Percentiles rank a stretch among this genome's conserved stretches.
These are phyloP conservation scores for Gymnopilus junonius DNA, from an alignment of 768 basidiomycete genomes.

Conservation along the genomic window DNA sequence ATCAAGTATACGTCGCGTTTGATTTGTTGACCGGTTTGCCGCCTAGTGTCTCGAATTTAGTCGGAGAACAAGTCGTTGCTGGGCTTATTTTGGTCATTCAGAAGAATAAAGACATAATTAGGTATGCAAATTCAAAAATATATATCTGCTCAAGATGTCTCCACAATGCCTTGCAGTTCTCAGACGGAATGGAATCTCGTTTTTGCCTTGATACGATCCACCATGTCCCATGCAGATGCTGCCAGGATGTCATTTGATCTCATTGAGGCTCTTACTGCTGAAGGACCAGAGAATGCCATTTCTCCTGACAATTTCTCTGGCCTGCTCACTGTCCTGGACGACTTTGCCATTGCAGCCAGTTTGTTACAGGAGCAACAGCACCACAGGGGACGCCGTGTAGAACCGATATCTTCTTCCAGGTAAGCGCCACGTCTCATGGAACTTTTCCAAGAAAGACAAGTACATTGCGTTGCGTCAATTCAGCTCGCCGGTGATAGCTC, in stretches of 20 bases:
- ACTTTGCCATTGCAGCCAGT: slow-evolving; percentile 82
- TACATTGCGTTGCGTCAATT: not conserved
- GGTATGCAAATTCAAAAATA: slow-evolving; percentile 39
- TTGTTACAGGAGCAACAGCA: slow-evolving; percentile 60
- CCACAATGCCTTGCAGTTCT: slow-evolving; percentile 50
- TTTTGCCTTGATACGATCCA: slow-evolving; percentile 85
- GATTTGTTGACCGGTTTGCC: slow-evolving; percentile 88
- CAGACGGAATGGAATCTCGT: slow-evolving; percentile 97
- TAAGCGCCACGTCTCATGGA: slow-evolving; percentile 30
- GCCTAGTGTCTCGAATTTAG: slow-evolving; percentile 71
- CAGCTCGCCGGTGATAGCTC: slow-evolving; percentile 78
- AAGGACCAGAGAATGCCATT: slow-evolving; percentile 63
- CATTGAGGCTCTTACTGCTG: slow-evolving; percentile 64
- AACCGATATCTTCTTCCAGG: slow-evolving; percentile 56
- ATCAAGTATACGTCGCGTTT: slow-evolving; percentile 94
- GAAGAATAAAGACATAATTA: slow-evolving; percentile 72
- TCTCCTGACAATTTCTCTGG: slow-evolving; percentile 81
- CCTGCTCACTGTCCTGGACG: slow-evolving; percentile 80
- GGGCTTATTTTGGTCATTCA: slow-evolving; percentile 83
- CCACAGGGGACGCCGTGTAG: slow-evolving; percentile 52
- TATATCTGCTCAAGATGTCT: not conserved
- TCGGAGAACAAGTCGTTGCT: slow-evolving; percentile 90
- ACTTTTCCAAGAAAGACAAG: not conserved
- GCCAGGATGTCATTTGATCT: slow-evolving; percentile 84
- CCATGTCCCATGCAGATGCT: slow-evolving; percentile 85